Percentiles rank a stretch among this genome's conserved stretches.
Conservation (phyloP, 805 yeast genomes). For the Lipomyces kockii region DNA sequence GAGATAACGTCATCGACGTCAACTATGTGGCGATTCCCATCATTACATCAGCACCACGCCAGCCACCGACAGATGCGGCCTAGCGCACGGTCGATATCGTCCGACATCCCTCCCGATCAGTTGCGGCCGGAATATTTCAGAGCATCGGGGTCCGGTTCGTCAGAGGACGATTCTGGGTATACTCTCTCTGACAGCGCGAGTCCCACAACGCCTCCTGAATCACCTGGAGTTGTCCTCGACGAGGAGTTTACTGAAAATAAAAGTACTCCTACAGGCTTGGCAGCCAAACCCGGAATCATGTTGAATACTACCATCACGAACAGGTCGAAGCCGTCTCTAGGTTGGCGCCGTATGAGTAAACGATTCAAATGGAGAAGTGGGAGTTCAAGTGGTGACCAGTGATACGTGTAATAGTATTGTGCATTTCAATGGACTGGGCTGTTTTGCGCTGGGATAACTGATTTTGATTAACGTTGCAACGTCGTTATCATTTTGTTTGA, state of each 20-base stretch:
- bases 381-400: slow-evolving; percentile 1
- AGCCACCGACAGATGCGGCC: background rate
- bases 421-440: slow-evolving; percentile 1
- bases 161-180: slow-evolving; percentile 12
- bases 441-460: background rate
- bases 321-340: background rate
- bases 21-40: slow-evolving; percentile 7
- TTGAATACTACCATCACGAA: background rate
- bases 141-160: slow-evolving; percentile 8
- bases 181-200: background rate
- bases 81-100: no score
- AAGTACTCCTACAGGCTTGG: background rate
- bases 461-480: no score
- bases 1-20: background rate
- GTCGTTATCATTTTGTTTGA: background rate
- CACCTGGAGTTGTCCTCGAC: slow-evolving; percentile 5
- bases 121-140: background rate
- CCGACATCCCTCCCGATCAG: background rate
- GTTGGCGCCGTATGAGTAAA: slow-evolving; percentile 27
- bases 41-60: slow-evolving; percentile 6
- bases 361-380: slow-evolving; percentile 27
- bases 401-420: background rate
- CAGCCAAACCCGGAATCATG: background rate
- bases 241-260: background rate
- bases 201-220: slow-evolving; percentile 15